Evolutionary conservation across 2,329 filamentous ascomycete species (phyloP).

Genomic region (Cercospora canescens): DNA sequence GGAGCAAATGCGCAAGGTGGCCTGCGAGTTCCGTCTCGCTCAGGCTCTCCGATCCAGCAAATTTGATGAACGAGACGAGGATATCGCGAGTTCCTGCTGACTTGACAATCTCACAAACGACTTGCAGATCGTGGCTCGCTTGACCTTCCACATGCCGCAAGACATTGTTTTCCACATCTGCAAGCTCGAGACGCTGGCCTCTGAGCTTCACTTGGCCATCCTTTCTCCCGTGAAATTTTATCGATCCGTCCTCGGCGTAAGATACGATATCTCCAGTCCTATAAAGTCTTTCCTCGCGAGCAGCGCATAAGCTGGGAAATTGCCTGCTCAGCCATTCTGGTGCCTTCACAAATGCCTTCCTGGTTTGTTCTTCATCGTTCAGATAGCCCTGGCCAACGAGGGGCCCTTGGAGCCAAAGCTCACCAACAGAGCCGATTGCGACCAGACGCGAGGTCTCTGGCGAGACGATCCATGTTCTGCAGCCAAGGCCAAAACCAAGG

Average conservation of each 20-base stretch:
- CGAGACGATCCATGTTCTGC: slow-evolving; percentile 12
- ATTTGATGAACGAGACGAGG: neutral
- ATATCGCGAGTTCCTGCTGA: neutral
- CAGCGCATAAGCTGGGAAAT: neutral
- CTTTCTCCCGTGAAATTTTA: slow-evolving; percentile 58
- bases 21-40: neutral
- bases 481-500: slow-evolving; percentile 3
- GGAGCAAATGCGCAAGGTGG: slow-evolving; percentile 37
- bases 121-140: neutral
- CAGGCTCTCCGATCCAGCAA: neutral
- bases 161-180: slow-evolving; percentile 48
- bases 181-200: slow-evolving; percentile 65
- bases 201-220: slow-evolving; percentile 63
- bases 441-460: slow-evolving; percentile 12
- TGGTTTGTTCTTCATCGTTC: slow-evolving; percentile 12
- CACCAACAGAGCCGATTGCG: slow-evolving; percentile 11
- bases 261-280: slow-evolving; percentile 59
- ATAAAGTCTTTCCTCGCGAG: neutral
- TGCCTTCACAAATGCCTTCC: neutral
- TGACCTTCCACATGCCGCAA: neutral
- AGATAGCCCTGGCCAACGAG: slow-evolving; percentile 10
- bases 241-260: slow-evolving; percentile 48
- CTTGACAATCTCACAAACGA: neutral
- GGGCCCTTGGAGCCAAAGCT: slow-evolving; percentile 8
- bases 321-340: neutral